A percentile compares a stretch with the other conserved stretches of the same genome.
phyloP scores from a whole-genome alignment of 23 red algal species.

The Gracilaria domingensis region DNA sequence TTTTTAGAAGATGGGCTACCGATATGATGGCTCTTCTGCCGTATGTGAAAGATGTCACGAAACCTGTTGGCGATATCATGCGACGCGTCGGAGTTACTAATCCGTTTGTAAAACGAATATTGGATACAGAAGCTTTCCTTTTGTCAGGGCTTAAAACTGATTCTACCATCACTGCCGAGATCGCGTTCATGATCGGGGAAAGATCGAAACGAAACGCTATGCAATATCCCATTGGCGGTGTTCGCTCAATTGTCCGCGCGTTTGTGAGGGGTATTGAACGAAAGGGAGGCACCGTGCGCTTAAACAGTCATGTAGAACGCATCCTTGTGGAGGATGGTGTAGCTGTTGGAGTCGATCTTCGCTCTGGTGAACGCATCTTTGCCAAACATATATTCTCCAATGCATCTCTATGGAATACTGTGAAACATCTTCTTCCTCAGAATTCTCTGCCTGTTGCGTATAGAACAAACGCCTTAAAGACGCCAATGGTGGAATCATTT shows the following conservation, averaged over 20 bases:
- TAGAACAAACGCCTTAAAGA: constrained; percentile 34
- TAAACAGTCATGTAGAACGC: constrained; percentile 60
- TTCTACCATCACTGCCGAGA: constrained; percentile 84
- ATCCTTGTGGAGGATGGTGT: constrained; percentile 61
- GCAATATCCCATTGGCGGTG: constrained; percentile 83
- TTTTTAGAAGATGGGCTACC: constrained; percentile 45
- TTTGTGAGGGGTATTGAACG: constrained; percentile 70
- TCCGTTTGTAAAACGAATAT: constrained; percentile 66
- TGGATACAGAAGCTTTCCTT: constrained; percentile 84
- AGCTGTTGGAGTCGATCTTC: constrained; percentile 55
- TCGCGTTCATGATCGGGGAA: constrained; percentile 93
- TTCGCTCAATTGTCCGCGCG: constrained; percentile 65
- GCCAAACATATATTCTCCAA: constrained; percentile 75
- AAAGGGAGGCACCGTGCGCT: constrained; percentile 61
- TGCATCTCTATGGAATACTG: constrained; percentile 77
- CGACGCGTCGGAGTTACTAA: constrained; percentile 59
- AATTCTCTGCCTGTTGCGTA: constrained; percentile 31
- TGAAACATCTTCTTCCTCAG: constrained; percentile 33
- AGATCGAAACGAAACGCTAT: constrained; percentile 48
- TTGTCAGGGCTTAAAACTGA: constrained; percentile 83
- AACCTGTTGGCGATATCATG: constrained; percentile 58
- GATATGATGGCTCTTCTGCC: constrained; percentile 62
- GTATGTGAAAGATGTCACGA: constrained; percentile 57
- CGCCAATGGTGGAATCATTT: constrained; percentile 78
- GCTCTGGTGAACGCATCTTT: constrained; percentile 40